phyloP scores from a whole-genome alignment of 331 rosid species.

The Saraca asoca region DNA sequence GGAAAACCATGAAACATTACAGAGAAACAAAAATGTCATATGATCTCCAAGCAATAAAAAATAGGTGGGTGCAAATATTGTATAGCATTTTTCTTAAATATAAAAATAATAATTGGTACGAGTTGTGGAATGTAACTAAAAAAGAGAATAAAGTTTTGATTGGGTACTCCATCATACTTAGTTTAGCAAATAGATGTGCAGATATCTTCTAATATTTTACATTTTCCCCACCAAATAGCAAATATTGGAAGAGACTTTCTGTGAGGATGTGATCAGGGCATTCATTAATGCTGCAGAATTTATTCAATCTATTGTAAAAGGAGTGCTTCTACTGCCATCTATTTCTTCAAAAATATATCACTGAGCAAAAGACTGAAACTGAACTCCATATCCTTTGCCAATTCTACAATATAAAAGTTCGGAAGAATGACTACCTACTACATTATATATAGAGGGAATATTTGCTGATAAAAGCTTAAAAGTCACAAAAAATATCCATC shows the following conservation, averaged over 20 bases:
- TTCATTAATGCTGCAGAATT: not conserved
- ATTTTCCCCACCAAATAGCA: not conserved
- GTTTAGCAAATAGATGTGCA: not conserved
- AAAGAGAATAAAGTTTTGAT: not conserved
- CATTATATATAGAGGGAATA: not conserved
- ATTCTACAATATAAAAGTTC: not conserved
- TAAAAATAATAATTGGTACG: not conserved
- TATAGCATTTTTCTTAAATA: not conserved
- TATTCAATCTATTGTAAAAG: not conserved
- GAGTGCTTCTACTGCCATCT: not conserved
- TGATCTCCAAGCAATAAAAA: constrained; percentile 8
- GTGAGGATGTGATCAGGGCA: not conserved
- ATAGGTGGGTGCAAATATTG: not conserved
- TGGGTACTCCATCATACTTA: not conserved
- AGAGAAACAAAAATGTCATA: not conserved
- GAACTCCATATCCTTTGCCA: not conserved
- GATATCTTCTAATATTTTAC: not conserved
- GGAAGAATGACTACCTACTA: no score
- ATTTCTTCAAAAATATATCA: constrained; percentile 1
- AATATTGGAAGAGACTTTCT: not conserved
- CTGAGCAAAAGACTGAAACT: not conserved
- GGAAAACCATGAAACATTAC: not conserved
- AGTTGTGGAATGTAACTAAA: not conserved
- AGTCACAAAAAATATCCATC: not conserved
- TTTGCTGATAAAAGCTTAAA: not conserved